These are phyloP conservation scores for Heritiera fomes DNA, from an alignment of 345 rosid genomes.

Conservation along the genomic window DNA sequence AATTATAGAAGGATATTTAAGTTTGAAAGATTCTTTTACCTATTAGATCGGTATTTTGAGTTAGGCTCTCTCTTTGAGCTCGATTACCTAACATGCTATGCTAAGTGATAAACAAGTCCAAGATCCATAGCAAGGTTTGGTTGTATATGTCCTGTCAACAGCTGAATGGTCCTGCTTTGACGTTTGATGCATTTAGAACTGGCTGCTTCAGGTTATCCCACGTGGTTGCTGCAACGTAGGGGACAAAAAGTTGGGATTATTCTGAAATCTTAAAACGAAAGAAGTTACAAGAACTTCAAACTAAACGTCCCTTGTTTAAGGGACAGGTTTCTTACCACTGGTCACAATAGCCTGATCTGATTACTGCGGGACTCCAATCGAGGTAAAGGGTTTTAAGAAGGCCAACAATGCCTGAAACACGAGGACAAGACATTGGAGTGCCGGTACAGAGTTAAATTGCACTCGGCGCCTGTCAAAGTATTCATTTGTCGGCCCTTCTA, in stretches of 20 bases:
- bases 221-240: constrained; percentile 45
- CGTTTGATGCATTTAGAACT: constrained; percentile 42
- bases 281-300: neutral
- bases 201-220: constrained; percentile 50
- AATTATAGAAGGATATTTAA: no score
- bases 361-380: constrained; percentile 81
- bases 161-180: constrained; percentile 65
- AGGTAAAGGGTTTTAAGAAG: constrained; percentile 74
- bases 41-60: no score
- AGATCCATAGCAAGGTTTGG: constrained; percentile 86
- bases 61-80: no score
- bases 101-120: constrained; percentile 69
- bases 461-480: constrained; percentile 54
- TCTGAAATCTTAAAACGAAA: no score
- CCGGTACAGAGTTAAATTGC: constrained; percentile 53
- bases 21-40: no score
- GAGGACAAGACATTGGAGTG: constrained; percentile 93
- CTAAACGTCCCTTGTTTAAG: neutral
- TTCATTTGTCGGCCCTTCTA: constrained; percentile 51
- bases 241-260: neutral
- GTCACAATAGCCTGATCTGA: constrained; percentile 69
- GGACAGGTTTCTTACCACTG: no score
- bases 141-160: constrained; percentile 79
- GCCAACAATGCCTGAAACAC: constrained; percentile 72
- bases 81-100: no score